These are phyloP conservation scores for Pythium scleroteichum DNA, from an alignment of 352 stramenopile genomes.

Conservation along the genomic window DNA sequence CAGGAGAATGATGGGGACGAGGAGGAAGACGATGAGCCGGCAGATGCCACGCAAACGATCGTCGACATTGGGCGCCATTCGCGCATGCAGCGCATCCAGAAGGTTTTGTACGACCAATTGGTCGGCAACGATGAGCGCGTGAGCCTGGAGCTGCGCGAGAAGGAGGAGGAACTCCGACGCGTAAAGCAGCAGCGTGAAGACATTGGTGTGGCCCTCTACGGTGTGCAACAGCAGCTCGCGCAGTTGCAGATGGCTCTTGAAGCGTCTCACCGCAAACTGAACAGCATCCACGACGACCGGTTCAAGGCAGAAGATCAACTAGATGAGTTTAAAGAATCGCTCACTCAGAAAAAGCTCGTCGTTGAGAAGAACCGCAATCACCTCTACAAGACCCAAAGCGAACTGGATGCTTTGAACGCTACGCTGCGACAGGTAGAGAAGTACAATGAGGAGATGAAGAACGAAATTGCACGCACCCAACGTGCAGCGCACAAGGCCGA, in stretches of 20 bases:
- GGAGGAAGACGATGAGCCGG: slow-evolving; percentile 59
- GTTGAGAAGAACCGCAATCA: slow-evolving; percentile 66
- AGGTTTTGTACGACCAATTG: slow-evolving; percentile 81
- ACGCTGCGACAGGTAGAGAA: slow-evolving; percentile 88
- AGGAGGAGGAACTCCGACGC: slow-evolving; percentile 71
- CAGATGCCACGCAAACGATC: slow-evolving; percentile 75
- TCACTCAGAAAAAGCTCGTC: slow-evolving; percentile 62
- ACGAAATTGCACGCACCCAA: slow-evolving; percentile 92
- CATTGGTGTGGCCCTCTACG: slow-evolving; percentile 92
- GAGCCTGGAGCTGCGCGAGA: slow-evolving; percentile 72
- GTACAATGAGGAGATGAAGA: slow-evolving; percentile 95
- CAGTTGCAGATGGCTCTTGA: slow-evolving; percentile 91
- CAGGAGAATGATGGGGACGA: slow-evolving; percentile 43
- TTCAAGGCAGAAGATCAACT: slow-evolving; percentile 73
- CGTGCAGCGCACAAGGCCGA: slow-evolving; percentile 93
- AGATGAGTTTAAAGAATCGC: slow-evolving; percentile 64
- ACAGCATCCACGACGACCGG: slow-evolving; percentile 57
- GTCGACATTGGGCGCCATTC: slow-evolving; percentile 76
- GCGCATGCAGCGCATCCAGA: slow-evolving; percentile 85
- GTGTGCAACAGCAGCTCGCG: slow-evolving; percentile 94
- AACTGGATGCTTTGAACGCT: slow-evolving; percentile 87
- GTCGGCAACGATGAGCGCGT: slow-evolving; percentile 74
- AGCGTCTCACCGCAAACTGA: slow-evolving; percentile 72
- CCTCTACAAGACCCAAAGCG: slow-evolving; percentile 79
- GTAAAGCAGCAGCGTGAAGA: slow-evolving; percentile 82